phyloP scores from a whole-genome alignment of 1,284 basidiomycete species.

The Sutorius eximius region DNA sequence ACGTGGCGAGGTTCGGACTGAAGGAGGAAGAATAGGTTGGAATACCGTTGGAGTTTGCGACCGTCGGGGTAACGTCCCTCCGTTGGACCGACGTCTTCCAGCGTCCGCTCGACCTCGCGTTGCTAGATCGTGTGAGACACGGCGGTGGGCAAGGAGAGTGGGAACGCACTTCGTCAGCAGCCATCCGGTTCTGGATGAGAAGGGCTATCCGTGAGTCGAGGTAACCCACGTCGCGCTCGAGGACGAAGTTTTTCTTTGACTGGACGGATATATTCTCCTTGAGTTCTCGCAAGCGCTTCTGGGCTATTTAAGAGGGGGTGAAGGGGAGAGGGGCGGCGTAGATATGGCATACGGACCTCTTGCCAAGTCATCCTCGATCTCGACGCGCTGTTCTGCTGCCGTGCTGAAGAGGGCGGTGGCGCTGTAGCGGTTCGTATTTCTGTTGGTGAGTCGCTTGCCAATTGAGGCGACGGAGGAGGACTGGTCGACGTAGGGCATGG shows the following conservation, averaged over 20 bases:
- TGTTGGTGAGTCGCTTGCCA: slow-evolving; percentile 74
- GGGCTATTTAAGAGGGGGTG: slow-evolving; percentile 56
- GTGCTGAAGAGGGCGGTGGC: slow-evolving; percentile 96
- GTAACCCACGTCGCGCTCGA: slow-evolving; percentile 97
- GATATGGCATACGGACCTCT: slow-evolving; percentile 62
- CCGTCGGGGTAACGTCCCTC: slow-evolving; percentile 92
- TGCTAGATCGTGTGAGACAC: slow-evolving; percentile 50
- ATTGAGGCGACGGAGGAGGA: slow-evolving; percentile 67
- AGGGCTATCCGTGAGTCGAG: slow-evolving; percentile 97
- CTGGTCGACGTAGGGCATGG: slow-evolving; percentile 68
- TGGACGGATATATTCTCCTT: slow-evolving; percentile 98
- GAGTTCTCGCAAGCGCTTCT: slow-evolving; percentile 92
- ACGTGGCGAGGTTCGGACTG: slow-evolving; percentile 98
- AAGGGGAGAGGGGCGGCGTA: no score
- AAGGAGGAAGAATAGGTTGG: slow-evolving; percentile 97
- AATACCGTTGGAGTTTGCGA: slow-evolving; percentile 92
- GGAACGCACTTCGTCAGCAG: slow-evolving; percentile 81
- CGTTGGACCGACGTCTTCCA: slow-evolving; percentile 91
- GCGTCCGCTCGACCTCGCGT: slow-evolving; percentile 90
- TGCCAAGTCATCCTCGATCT: slow-evolving; percentile 97
- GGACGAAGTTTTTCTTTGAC: slow-evolving; percentile 99
- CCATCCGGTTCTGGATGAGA: slow-evolving; percentile 98
- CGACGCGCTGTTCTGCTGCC: slow-evolving; percentile 98
- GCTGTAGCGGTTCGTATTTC: slow-evolving; percentile 95
- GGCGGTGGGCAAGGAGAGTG: neutral